Conservation (phyloP, 352 stramenopile genomes). For the Phytophthora crassamura region DNA sequence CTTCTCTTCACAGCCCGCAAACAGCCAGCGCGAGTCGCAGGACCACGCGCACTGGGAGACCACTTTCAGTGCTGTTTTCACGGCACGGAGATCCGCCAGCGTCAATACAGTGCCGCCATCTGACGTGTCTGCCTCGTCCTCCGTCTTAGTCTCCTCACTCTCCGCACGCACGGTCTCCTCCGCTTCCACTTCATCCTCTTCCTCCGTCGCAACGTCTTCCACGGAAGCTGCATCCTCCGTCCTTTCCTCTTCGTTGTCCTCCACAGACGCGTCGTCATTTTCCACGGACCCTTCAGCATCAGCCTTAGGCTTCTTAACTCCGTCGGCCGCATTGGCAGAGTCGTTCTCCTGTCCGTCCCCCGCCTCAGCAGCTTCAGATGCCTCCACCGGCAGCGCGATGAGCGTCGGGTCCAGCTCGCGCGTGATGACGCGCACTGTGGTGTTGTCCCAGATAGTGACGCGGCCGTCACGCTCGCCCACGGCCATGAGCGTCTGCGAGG, state of each 20-base stretch:
- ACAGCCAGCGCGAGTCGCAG: conserved; percentile 64
- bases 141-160: conserved; percentile 26
- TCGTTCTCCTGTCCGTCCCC: neutral
- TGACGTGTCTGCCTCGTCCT: conserved; percentile 22
- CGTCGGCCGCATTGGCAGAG: conserved; percentile 8
- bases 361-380: neutral
- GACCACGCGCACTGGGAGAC: conserved; percentile 73
- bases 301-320: conserved; percentile 28
- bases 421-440: conserved; percentile 78
- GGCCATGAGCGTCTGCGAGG: conserved; percentile 64
- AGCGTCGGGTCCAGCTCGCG: conserved; percentile 79
- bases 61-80: conserved; percentile 64
- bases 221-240: conserved; percentile 37
- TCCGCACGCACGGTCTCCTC: conserved; percentile 24
- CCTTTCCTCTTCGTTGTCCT: conserved; percentile 51
- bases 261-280: conserved; percentile 42
- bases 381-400: conserved; percentile 47
- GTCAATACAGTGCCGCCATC: conserved; percentile 36
- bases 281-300: conserved; percentile 40
- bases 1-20: conserved; percentile 77
- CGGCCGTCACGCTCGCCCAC: conserved; percentile 83
- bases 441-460: conserved; percentile 88
- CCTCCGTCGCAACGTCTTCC: conserved; percentile 41
- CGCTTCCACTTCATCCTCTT: conserved; percentile 39
- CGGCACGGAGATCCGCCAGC: conserved; percentile 56